Evolutionary conservation across 169 alveolate species (phyloP).

Genomic region (Miamiensis avidus): DNA sequence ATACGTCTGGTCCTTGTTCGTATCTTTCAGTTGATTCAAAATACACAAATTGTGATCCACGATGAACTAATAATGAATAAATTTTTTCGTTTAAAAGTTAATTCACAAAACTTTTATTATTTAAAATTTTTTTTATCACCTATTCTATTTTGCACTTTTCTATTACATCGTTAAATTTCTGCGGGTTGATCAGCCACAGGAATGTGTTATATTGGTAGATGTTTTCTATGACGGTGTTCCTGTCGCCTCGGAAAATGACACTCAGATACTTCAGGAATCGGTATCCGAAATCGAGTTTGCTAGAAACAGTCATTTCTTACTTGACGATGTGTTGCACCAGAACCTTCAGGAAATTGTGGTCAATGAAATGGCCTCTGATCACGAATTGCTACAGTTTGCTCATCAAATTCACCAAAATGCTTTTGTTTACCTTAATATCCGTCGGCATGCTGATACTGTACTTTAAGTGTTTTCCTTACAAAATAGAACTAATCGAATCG

Average conservation of each 20-base stretch:
- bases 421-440: conserved; percentile 24
- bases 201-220: conserved; percentile 43
- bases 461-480: conserved; percentile 6
- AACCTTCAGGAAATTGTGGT: conserved; percentile 43
- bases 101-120: no score
- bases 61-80: conserved; percentile 3
- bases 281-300: conserved; percentile 42
- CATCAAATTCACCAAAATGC: conserved; percentile 26
- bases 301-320: conserved; percentile 28
- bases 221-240: conserved; percentile 34
- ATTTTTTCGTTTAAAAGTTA: no score
- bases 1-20: conserved; percentile 1
- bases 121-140: neutral
- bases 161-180: conserved; percentile 31
- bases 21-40: neutral
- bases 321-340: conserved; percentile 29
- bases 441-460: conserved; percentile 29
- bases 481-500: conserved; percentile 34
- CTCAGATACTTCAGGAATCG: conserved; percentile 35
- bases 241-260: conserved; percentile 37
- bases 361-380: conserved; percentile 40
- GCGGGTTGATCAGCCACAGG: conserved; percentile 33
- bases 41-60: conserved; percentile 30
- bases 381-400: conserved; percentile 15
- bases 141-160: conserved; percentile 19